Conservation (phyloP, 2,329 filamentous ascomycete species). For the Ceratocystiopsis brevicomis region DNA sequence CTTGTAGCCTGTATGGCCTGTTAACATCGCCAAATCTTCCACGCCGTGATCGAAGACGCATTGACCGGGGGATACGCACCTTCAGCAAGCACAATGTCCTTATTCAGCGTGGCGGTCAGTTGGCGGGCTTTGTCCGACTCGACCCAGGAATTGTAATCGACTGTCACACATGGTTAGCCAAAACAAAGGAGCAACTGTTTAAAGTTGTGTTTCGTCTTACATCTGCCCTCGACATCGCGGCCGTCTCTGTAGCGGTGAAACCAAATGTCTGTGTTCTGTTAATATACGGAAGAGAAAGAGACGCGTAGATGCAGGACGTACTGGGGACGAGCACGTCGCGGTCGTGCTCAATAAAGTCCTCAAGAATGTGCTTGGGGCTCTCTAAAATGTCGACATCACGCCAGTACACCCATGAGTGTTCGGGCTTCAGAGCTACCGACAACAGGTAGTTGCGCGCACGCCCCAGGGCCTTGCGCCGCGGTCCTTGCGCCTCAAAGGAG, state of each 20-base stretch:
- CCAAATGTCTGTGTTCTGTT: constrained; percentile 57
- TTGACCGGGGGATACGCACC: constrained; percentile 25
- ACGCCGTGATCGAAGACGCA: too few relatives aligned
- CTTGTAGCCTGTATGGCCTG: constrained; percentile 51
- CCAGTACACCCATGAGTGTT: constrained; percentile 99
- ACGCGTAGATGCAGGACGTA: constrained; percentile 27
- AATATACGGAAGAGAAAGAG: neutral
- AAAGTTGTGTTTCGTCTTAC: constrained; percentile 30
- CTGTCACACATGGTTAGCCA: constrained; percentile 22
- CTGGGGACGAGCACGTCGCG: constrained; percentile 86
- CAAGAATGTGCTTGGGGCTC: constrained; percentile 68
- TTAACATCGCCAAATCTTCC: neutral
- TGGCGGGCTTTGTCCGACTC: constrained; percentile 73
- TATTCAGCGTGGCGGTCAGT: constrained; percentile 53
- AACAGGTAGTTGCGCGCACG: constrained; percentile 84
- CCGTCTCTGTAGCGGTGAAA: constrained; percentile 76
- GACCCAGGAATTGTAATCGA: constrained; percentile 98
- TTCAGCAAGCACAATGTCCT: constrained; percentile 74
- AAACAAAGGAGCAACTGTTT: too few relatives aligned
- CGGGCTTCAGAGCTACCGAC: constrained; percentile 63
- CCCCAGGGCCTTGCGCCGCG: constrained; percentile 77
- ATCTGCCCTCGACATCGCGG: constrained; percentile 82
- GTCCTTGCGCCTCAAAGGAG: constrained; percentile 70
- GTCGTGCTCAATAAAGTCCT: constrained; percentile 91
- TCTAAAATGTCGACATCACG: constrained; percentile 92